phyloP scores from a whole-genome alignment of 1,284 basidiomycete genomes.

The Puccinia brachypodii region DNA sequence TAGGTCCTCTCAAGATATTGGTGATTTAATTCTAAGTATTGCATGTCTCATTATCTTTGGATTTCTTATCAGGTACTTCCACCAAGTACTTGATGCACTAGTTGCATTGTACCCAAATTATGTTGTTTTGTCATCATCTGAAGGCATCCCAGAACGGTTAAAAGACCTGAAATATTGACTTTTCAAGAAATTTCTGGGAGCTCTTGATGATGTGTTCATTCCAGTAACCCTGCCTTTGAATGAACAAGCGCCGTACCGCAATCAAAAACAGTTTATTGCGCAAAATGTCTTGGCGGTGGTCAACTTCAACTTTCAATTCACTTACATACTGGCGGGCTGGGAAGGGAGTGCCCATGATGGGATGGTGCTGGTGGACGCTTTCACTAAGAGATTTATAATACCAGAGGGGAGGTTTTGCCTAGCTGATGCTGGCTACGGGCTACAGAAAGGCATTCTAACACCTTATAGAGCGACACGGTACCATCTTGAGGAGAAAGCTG shows the following conservation, averaged over 20 bases:
- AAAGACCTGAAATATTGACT: neutral
- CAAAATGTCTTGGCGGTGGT: neutral
- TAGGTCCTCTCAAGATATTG: neutral
- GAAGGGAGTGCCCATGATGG: slow-evolving; percentile 14
- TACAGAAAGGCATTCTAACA: neutral
- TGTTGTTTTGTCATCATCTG: neutral
- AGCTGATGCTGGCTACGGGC: neutral
- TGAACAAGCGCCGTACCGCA: neutral
- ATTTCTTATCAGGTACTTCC: neutral
- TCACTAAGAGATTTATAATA: neutral
- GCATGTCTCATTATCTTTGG: neutral
- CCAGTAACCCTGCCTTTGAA: neutral
- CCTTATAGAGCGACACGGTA: neutral
- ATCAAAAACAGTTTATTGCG: neutral
- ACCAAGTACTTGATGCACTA: neutral
- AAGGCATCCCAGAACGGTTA: neutral
- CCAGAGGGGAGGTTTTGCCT: neutral
- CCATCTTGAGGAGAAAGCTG: neutral
- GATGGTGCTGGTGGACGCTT: neutral
- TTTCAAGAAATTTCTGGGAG: neutral
- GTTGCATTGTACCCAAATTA: neutral
- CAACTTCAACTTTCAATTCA: neutral
- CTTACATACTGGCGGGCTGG: slow-evolving; percentile 11
- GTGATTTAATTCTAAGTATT: neutral
- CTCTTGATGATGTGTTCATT: neutral